Evolutionary conservation across 75 land plant genomes (phyloP), one percentile per base, ranked within the genome.

Genomic region (Cunninghamia lanceolata): DNA sequence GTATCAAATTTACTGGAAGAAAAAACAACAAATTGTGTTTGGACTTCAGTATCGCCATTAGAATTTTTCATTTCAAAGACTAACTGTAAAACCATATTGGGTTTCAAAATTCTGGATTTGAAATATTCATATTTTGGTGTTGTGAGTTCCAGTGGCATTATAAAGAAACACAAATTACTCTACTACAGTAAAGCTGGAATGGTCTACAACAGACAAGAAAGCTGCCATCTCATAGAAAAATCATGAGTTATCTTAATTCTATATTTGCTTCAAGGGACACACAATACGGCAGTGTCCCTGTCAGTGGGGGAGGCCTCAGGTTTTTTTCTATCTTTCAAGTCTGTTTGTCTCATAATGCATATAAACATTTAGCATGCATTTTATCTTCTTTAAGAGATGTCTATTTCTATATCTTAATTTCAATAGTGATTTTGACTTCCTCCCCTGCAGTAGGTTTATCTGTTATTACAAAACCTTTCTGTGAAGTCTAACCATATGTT

Each of bases 211-310:
- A 43, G 30, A n/a, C 82, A 28, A 80, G 16, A 80, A 80, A n/a
- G 82, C 32, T 80, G 10, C 47, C 82, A 80, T n/a, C n/a, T 80
- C 47, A 80, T 28, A 43, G 46, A 80, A 43, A n/a, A 28, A 80
- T 80, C 82, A 80, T 80, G 82, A 80, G 82, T 80, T 80, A 80
- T 80, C 82, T 80, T 45, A 80, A 45, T 80, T 80, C 82, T 43
- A 45, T 80, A 80, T 80, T 80, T 80, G 25, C 82, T 80, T 80
- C 82, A 43, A 80, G 82, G 52, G 82, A 80, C 15, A 43, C 52
- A 13, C 82, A 80, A 28, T n/a, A n/a, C 47, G 50, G 40, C 47
- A 80, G 82, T 30, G 46, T 43, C 47, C 82, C 82, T 80, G 82
- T 45, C 52, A 80, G 47, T 80, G 82, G 82, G 21, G 82, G 82